Evolutionary conservation across 176 grass and related monocot genomes (phyloP), one percentile per base, ranked within the genome.

Genomic region (Zoysia pacifica): DNA sequence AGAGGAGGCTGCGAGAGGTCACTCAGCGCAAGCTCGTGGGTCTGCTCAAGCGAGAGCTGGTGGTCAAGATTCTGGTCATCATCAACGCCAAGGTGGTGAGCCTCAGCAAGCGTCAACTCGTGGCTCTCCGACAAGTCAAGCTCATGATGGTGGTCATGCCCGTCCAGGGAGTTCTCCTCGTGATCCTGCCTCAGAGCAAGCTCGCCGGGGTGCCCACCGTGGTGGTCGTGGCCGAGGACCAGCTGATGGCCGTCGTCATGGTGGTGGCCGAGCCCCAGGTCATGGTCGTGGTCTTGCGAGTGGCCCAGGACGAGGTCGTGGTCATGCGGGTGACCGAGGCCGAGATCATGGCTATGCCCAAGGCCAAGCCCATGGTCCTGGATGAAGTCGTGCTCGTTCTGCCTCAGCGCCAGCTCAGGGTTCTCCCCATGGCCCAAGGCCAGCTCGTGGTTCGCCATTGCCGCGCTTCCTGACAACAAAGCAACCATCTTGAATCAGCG

Each of bases 381-480:
- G 11, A 39, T 85, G 59, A 62, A 62, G 12, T 80, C 78, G 18
- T 87, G 81, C 40, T 81, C 85, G 53, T 86, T 88, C 59, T 91
- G 91, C 28, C 86, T 52, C 47, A 91, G 63, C 18, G 78, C 94
- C 10, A 97, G 85, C 39, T 76, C 85, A 1, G 91, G 88, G 50
- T 85, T 91, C 87, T 97, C 88, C 69, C 90, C 90, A 35, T 93
- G 93, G 39, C 96, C 92, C 45, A 99, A 92, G 37, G 87, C 90
- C 79, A 99, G 84, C 72, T 98, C 92, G 58, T 95, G 92, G 81
- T 84, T 93, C 7, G 96, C 90, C 96, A 99, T 99, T 65, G 55
- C 15, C 65, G 70, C 9, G 7, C 13, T 55, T 52, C 77, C 78
- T 67, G 66, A 9, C 55, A 80, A 65, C 64, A 38, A 49, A 83